Evolutionary conservation across 768 basidiomycete species (phyloP), one percentile per base, ranked within the genome.

Genomic region (Termitomyces sp.): DNA sequence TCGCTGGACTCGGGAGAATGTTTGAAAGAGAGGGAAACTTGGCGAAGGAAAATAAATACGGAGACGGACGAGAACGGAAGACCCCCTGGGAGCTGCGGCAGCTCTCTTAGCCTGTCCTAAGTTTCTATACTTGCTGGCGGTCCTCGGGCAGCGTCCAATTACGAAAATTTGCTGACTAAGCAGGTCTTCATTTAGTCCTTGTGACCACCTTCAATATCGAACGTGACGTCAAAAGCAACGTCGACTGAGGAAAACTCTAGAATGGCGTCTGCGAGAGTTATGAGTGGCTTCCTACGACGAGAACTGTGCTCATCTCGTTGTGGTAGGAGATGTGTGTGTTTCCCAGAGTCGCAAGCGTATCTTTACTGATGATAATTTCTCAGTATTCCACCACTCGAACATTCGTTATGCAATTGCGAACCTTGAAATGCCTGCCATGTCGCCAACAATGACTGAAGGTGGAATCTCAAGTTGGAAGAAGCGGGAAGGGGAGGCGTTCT

Each of bases 401-500:
- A 66, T 71, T 48, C 80, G 82, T 47, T 72, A 72, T 63, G 92
- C 88, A 35, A 79, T 92, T 53, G 86, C 90, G 50, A 82, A 86
- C 62, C 83, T 96, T 59, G 77, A 83, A 65, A 96, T 98, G 93
- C 95, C 95, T 5, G 95, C 95, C 59, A 96, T 98, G 94, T 95
- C 91, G 3, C 95, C 94, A 14, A 96, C 93, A 13, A 95, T 98
- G 91, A 94, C 91, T 0, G 95, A 97, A 73, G 95, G 95, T 47
- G 93, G 89, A 3, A 91, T 98, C 63, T 79, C 93, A 0, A 80
- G 79, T 4, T 98, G 96, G 95, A 97, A 96, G 78, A 88, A 88
- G 75, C 80, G 81, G 63, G 89, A 90, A 66, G 93, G 94, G 18
- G 92, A 93, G 60, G 67, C 83, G 0, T 97, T 94, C 68, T 63